Evolutionary conservation across 768 basidiomycete species (phyloP).

Genomic region (Suillus variegatus): DNA sequence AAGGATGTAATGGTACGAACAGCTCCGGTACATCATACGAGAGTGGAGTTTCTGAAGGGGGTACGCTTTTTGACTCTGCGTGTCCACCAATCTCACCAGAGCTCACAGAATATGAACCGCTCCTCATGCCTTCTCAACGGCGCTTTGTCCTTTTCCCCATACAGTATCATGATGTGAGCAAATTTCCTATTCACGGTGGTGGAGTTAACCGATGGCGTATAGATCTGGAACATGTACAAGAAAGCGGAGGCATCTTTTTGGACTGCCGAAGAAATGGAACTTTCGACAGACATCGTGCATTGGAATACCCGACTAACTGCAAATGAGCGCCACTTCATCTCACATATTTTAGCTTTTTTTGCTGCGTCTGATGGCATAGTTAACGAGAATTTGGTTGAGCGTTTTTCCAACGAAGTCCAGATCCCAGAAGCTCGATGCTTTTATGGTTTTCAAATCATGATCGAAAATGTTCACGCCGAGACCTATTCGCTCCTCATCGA

Average conservation of each 20-base stretch:
- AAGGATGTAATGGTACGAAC: neutral
- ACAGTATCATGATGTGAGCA: constrained; percentile 82
- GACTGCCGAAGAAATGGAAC: constrained; percentile 92
- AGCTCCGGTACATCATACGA: neutral
- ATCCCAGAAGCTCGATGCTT: constrained; percentile 92
- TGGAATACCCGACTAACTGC: constrained; percentile 82
- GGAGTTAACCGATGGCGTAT: neutral
- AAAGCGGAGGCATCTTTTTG: constrained; percentile 93
- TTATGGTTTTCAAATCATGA: constrained; percentile 99
- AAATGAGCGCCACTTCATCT: constrained; percentile 87
- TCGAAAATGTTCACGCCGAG: constrained; percentile 97
- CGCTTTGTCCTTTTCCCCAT: constrained; percentile 92
- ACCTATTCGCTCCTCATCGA: constrained; percentile 96
- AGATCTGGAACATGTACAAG: constrained; percentile 98
- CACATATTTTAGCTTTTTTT: constrained; percentile 94
- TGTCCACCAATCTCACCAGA: neutral
- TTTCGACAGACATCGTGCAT: constrained; percentile 81
- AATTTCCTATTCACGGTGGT: neutral
- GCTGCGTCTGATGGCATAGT: constrained; percentile 96
- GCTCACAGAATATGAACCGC: constrained; percentile 49
- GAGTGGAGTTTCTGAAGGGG: neutral
- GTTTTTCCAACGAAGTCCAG: constrained; percentile 92
- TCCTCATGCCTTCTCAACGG: constrained; percentile 69
- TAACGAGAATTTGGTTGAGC: constrained; percentile 93
- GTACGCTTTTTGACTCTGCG: neutral